Base-by-base conservation (phyloP, 495 filamentous ascomycete species). In the Lasiosphaeria ovina region DNA sequence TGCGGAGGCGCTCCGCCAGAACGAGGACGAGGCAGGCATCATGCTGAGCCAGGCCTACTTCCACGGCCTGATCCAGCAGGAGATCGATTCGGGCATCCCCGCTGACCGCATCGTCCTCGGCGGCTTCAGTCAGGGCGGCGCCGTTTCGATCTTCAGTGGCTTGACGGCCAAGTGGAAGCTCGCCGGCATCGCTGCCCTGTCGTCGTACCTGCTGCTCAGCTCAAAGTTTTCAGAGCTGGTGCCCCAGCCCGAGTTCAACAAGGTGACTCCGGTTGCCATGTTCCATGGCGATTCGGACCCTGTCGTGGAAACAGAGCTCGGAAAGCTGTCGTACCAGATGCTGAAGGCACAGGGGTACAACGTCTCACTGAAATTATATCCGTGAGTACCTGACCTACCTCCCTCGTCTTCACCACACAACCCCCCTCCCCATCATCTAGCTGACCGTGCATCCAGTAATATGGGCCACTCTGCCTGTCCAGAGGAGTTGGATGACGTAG, bases 171-270 rank as follows among this genome's bases (percentile, higher is more conserved):
- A 83, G 59, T 78, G 84, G 58, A 91, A 90, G 74, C 80, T 98
- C 9, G 94, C 86, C 10, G 93, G 93, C 61, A 89, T 98, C 55
- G 87, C 97, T 63, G 91, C 86, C 9, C 79, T 98, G 50, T 93
- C 89, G 9, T 87, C 83, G 61, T 98, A 96, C 68, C 74, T 97
- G 66, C 77, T 92, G 9, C 76, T 97, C 51, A 85, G 85, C 65
- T 77, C 83, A 54, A 93, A 90, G 66, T 76, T 96, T 65, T 76
- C 83, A 69, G 81, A 83, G 44, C 81, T 88, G 54, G 74, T 88
- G 33, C 81, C 89, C 0, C 77, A 80, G 58, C 83, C 86, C 24
- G 83, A 79, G 62, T 74, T 83, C 57, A 97, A 96, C 72, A 85
- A 88, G 73, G 76, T 87, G 4, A 97, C 92, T 3, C 88, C 88